phyloP scores from a whole-genome alignment of 139 green algal species.

The Trebouxia sp. region DNA sequence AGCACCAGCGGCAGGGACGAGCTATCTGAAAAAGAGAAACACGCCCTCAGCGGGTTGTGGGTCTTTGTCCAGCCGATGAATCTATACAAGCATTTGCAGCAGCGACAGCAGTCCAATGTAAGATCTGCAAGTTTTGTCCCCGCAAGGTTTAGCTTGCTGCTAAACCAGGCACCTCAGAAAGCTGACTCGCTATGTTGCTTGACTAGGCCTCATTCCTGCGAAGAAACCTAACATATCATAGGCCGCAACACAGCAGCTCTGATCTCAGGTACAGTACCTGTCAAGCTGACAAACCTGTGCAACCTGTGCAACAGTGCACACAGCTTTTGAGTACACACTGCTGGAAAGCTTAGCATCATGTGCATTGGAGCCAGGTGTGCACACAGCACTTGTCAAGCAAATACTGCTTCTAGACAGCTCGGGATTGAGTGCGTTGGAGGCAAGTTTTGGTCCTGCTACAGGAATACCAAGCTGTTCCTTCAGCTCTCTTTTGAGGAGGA shows the following conservation, averaged over 20 bases:
- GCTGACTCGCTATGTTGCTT: no score
- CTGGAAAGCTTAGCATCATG: no score
- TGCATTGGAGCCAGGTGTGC: no score
- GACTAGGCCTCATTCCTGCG: neutral
- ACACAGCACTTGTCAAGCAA: no score
- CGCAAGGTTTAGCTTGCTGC: no score
- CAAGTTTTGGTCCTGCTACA: no score
- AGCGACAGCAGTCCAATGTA: neutral
- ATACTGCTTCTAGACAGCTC: no score
- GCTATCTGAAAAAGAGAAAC: neutral
- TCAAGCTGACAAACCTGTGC: no score
- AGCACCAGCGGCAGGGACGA: neutral
- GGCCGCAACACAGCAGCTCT: neutral
- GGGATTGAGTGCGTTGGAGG: no score
- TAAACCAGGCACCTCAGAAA: no score
- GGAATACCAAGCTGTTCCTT: neutral
- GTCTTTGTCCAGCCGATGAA: neutral
- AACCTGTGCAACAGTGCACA: neutral
- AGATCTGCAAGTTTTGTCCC: neutral
- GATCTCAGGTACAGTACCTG: no score
- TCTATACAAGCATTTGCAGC: neutral
- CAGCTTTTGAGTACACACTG: neutral
- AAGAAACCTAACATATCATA: conserved; percentile 18
- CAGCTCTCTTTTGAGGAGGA: no score
- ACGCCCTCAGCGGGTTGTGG: neutral